phyloP scores from a whole-genome alignment of 2,329 filamentous ascomycete species.

The Phoma sp. region DNA sequence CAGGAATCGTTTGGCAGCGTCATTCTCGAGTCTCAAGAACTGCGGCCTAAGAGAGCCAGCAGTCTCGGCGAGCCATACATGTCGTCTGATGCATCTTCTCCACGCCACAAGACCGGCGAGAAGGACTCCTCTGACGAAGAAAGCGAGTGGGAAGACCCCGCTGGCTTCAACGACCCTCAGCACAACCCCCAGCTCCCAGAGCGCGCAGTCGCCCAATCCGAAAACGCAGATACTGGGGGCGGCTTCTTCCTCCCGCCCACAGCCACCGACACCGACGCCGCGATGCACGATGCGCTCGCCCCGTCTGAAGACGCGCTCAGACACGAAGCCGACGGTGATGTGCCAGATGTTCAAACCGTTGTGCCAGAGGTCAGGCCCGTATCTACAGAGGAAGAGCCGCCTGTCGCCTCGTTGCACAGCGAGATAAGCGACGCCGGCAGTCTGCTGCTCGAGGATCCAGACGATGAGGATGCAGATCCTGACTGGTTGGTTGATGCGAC shows the following conservation, averaged over 20 bases:
- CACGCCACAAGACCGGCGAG: not conserved
- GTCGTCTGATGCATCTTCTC: not conserved
- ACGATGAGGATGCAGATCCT: constrained; percentile 69
- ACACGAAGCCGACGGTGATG: not conserved
- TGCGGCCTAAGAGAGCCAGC: constrained; percentile 30
- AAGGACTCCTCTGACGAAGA: not conserved
- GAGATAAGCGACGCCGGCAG: constrained; percentile 52
- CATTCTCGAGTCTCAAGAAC: constrained; percentile 36
- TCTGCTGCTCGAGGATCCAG: constrained; percentile 65
- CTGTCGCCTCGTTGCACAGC: not conserved
- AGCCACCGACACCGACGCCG: not conserved
- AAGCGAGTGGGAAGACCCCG: constrained; percentile 19
- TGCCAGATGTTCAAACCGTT: not conserved
- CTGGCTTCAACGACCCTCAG: not conserved
- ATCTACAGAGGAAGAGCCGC: not conserved
- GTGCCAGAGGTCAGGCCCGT: not conserved
- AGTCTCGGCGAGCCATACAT: constrained; percentile 26
- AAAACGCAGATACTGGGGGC: not conserved
- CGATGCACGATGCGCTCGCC: not conserved
- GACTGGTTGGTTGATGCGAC: constrained; percentile 60
- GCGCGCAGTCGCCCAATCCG: not conserved
- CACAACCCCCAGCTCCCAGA: not conserved
- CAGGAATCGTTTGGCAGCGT: constrained; percentile 44
- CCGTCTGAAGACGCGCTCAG: not conserved
- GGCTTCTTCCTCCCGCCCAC: constrained; percentile 1